A percentile compares a stretch with the other conserved stretches of the same genome.
These are phyloP conservation scores for Phallus indusiatus DNA, from an alignment of 768 basidiomycete species.

Conservation along the genomic window DNA sequence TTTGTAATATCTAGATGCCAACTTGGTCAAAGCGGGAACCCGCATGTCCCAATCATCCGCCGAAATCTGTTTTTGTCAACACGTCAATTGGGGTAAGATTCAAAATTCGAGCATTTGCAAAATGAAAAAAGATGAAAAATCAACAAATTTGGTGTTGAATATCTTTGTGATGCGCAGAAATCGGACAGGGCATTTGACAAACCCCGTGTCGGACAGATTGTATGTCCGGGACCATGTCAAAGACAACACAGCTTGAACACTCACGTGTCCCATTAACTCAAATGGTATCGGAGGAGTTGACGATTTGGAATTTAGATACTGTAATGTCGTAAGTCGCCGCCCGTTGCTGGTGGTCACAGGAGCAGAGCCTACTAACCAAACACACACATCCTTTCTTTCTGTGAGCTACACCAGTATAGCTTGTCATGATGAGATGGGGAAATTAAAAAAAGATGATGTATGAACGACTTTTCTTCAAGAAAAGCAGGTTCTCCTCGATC, in stretches of 20 bases:
- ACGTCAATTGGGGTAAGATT: not conserved
- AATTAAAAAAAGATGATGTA: not conserved
- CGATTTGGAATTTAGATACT: slow-evolving; percentile 28
- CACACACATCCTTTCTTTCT: not conserved
- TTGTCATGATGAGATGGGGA: not conserved
- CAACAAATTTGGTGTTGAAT: not conserved
- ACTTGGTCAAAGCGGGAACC: slow-evolving; percentile 26
- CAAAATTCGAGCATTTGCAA: not conserved
- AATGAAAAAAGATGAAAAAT: not conserved
- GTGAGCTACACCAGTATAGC: not conserved
- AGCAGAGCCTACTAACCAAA: not conserved
- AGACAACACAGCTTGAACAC: slow-evolving; percentile 1
- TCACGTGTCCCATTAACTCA: slow-evolving; percentile 30
- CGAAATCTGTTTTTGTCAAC: slow-evolving; percentile 24
- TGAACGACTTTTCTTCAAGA: not conserved
- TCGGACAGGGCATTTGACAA: no score
- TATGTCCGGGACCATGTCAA: not conserved
- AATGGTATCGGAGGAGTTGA: slow-evolving; percentile 25
- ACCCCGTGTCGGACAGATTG: not conserved
- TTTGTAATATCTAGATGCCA: slow-evolving; percentile 32
- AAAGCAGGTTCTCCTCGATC: not conserved
- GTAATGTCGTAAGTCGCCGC: not conserved
- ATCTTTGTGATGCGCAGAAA: not conserved
- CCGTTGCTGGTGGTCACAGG: not conserved
- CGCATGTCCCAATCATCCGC: slow-evolving; percentile 36